Base-by-base conservation (phyloP, 306 rosid species). In the Nissolia schottii region DNA sequence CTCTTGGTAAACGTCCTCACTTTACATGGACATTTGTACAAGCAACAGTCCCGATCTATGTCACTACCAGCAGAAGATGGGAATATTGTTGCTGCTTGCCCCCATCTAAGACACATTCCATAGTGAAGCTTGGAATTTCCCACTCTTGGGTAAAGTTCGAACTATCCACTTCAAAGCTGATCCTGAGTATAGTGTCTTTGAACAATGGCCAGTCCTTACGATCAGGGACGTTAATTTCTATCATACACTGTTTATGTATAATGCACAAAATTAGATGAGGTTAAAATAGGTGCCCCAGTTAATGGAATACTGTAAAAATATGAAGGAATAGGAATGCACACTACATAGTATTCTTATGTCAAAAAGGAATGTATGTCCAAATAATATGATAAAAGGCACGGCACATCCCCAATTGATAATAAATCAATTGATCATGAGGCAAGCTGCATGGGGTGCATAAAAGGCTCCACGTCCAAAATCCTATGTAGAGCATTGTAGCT, bases 151-250 rank as follows among this genome's bases (percentile, higher is more conserved):
- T 15, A 32, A 71, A 43, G 40, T 64, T 64, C 27, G 72, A 60
- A 79, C 58, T 58, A 81, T 48, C 74, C 74, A 45, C 71, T 81
- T 63, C 22, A 77, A 79, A 80, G 73, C 71, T 71, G 82, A 78
- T 74, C 78, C 82, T 37, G 78, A 81, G 76, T 82, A 53, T 81
- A 70, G 45, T 54, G 58, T 65, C 75, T 56, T 60, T 57, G 67
- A 66, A 63, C 27, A 85, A 82, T 73, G 70, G 82, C 83, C 81
- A 59, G 81, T 66, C 74, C 71, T 75, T 75, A 79, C 53, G 71
- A 65, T 70, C 75, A 15, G 46, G 70, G 82, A 75, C 61, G 14
- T 71, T 61, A 79, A 14, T 79, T 55, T 82, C 70, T 77, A 71
- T 71, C 57, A 79, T 58, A 18, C 53, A 80, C 90, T 90, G 86